Conservation (phyloP, 2,329 filamentous ascomycete genomes). For the Exophiala sp. region DNA sequence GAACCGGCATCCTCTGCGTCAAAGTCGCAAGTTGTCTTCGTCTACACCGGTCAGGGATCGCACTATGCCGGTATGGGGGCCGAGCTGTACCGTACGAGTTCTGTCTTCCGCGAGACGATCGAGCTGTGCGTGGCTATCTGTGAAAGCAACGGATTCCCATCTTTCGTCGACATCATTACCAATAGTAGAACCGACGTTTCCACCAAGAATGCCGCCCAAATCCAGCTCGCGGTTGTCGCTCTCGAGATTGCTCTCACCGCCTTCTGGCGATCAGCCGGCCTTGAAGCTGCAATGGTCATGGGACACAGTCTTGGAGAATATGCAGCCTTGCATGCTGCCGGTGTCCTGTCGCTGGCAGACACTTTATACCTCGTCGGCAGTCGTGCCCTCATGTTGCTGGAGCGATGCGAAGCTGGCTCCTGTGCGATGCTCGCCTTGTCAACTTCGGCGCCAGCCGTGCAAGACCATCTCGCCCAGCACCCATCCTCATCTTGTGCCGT, state of each 20-base stretch:
- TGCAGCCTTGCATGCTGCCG: slow-evolving; percentile 30
- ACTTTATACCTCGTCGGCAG: slow-evolving; percentile 33
- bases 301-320: slow-evolving; percentile 35
- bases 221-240: slow-evolving; percentile 39
- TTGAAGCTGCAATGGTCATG: slow-evolving; percentile 28
- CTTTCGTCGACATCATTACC: slow-evolving; percentile 28
- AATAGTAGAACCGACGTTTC: slow-evolving; percentile 28
- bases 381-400: slow-evolving; percentile 59
- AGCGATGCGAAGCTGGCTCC: no score
- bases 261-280: slow-evolving; percentile 32
- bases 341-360: slow-evolving; percentile 28
- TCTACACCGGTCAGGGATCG: no score
- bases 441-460: no score
- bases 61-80: no score
- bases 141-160: no score
- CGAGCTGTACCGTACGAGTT: no score
- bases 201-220: slow-evolving; percentile 28
- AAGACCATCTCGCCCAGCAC: slow-evolving; percentile 54
- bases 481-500: slow-evolving; percentile 41
- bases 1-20: slow-evolving; percentile 7
- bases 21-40: no score
- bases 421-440: no score
- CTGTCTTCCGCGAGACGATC: no score
- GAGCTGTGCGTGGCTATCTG: no score
- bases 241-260: slow-evolving; percentile 40